These are phyloP conservation scores for Scopulariopsis brevicaulis DNA, from an alignment of 2,329 filamentous ascomycete genomes.

Conservation along the genomic window DNA sequence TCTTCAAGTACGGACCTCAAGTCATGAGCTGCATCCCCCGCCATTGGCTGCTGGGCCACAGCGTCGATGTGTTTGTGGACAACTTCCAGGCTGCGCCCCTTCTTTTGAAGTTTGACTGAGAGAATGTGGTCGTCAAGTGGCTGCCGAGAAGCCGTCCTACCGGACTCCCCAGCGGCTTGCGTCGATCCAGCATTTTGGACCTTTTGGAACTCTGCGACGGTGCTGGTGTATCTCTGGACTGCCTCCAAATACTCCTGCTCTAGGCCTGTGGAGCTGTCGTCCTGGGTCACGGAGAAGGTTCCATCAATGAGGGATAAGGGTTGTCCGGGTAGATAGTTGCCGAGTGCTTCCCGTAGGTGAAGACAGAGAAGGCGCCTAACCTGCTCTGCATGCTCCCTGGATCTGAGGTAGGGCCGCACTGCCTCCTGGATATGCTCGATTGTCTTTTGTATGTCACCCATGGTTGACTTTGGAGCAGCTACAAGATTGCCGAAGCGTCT, in stretches of 20 bases:
- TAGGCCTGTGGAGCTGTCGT: conserved; percentile 29
- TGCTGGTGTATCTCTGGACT: conserved; percentile 37
- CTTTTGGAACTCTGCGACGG: conserved; percentile 33
- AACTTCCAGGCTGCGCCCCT: conserved; percentile 35
- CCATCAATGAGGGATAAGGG: conserved; percentile 37
- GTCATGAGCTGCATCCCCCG: conserved; percentile 35
- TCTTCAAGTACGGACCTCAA: conserved; percentile 33
- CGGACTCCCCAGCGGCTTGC: background rate
- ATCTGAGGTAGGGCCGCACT: conserved; percentile 41
- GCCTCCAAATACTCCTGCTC: conserved; percentile 45
- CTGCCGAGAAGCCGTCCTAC: background rate
- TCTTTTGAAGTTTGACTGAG: conserved; percentile 38
- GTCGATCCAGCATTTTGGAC: conserved; percentile 15
- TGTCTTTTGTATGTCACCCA: conserved; percentile 11
- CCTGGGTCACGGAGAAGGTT: conserved; percentile 18
- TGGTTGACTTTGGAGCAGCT: conserved; percentile 12
- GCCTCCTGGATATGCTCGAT: conserved; percentile 25
- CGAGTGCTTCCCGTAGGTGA: conserved; percentile 36
- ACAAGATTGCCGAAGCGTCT: background rate
- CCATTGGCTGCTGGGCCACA: conserved; percentile 39
- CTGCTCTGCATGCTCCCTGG: conserved; percentile 43
- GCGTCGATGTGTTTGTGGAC: conserved; percentile 39
- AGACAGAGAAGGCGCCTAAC: conserved; percentile 43
- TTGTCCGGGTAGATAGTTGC: conserved; percentile 26
- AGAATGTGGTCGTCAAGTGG: conserved; percentile 37